Evolutionary conservation across 176 grass and related monocot species (phyloP).

Genomic region (Paspalum vaginatum): DNA sequence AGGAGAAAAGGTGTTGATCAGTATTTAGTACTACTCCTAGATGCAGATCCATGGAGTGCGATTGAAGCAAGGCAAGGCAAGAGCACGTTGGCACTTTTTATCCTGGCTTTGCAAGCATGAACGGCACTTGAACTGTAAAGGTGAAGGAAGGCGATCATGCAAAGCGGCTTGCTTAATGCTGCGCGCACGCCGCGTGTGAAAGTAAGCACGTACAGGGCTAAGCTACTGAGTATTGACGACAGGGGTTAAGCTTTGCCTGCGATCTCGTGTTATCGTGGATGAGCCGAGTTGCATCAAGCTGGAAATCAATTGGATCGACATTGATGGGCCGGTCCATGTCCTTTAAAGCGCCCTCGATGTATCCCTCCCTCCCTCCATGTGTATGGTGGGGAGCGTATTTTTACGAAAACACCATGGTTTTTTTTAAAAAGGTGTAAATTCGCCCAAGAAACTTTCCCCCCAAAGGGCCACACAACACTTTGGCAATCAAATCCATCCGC

Average conservation of each 20-base stretch:
- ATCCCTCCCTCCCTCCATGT: too few relatives aligned
- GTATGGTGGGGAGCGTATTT: too few relatives aligned
- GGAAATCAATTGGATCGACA: neutral
- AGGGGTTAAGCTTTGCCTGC: neutral
- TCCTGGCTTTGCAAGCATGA: slow-evolving; percentile 28
- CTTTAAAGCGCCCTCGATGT: neutral
- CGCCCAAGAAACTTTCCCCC: too few relatives aligned
- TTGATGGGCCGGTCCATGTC: too few relatives aligned
- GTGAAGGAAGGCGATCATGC: neutral
- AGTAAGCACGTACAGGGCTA: too few relatives aligned
- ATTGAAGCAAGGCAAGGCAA: slow-evolving; percentile 41
- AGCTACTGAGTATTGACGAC: too few relatives aligned
- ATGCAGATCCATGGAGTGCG: slow-evolving; percentile 27
- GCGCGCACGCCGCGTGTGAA: neutral
- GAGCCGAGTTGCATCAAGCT: slow-evolving; percentile 1
- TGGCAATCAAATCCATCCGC: too few relatives aligned
- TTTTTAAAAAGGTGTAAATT: too few relatives aligned
- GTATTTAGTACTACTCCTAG: neutral
- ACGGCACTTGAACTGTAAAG: slow-evolving; percentile 15
- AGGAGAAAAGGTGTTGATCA: neutral
- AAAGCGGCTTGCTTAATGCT: neutral
- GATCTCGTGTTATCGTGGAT: neutral
- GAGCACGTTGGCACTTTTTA: slow-evolving; percentile 21
- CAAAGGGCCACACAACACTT: too few relatives aligned
- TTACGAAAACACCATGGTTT: too few relatives aligned